Evolutionary conservation across 2,329 filamentous ascomycete species (phyloP).

Genomic region (Aspergillus piperis): DNA sequence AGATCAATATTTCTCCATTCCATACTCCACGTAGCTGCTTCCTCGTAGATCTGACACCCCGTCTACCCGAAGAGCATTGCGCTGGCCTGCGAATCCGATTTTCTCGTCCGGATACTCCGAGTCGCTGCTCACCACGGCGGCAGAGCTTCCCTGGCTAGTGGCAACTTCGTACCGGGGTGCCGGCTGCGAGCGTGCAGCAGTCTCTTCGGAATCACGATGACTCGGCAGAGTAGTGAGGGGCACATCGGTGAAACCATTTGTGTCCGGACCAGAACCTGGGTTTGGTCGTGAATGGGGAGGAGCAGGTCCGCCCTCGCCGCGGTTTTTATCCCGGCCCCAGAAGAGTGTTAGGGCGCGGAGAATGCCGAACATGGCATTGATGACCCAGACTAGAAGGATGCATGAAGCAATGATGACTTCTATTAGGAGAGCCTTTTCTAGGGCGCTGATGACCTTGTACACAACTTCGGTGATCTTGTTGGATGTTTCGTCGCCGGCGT

Average conservation of each 20-base stretch:
- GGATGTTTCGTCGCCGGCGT: constrained; percentile 69
- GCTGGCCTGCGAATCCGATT: constrained; percentile 45
- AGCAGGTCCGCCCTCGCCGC: constrained; percentile 60
- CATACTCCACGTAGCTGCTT: constrained; percentile 44
- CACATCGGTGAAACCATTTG: constrained; percentile 39
- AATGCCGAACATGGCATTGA: constrained; percentile 74
- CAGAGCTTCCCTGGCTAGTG: constrained; percentile 11
- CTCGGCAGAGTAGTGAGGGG: constrained; percentile 36
- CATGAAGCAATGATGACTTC: constrained; percentile 78
- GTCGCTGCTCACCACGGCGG: constrained; percentile 3
- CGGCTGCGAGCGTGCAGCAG: constrained; percentile 17
- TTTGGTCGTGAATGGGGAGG: constrained; percentile 8
- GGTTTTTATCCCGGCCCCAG: constrained; percentile 59
- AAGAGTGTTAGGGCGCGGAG: constrained; percentile 65
- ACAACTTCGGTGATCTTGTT: constrained; percentile 83
- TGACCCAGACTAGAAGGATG: constrained; percentile 73
- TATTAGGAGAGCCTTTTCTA: constrained; percentile 68
- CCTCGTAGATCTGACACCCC: constrained; percentile 26
- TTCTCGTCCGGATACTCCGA: constrained; percentile 42
- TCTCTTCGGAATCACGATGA: not conserved
- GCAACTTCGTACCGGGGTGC: constrained; percentile 30
- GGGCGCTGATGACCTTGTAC: constrained; percentile 64
- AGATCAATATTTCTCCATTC: constrained; percentile 32
- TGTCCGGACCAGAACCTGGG: constrained; percentile 16
- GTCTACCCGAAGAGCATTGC: constrained; percentile 35